Percentiles rank a stretch among this genome's conserved stretches.
Evolutionary conservation across 139 green algal species (phyloP).

Genomic region (Mychonastes homosphaera): DNA sequence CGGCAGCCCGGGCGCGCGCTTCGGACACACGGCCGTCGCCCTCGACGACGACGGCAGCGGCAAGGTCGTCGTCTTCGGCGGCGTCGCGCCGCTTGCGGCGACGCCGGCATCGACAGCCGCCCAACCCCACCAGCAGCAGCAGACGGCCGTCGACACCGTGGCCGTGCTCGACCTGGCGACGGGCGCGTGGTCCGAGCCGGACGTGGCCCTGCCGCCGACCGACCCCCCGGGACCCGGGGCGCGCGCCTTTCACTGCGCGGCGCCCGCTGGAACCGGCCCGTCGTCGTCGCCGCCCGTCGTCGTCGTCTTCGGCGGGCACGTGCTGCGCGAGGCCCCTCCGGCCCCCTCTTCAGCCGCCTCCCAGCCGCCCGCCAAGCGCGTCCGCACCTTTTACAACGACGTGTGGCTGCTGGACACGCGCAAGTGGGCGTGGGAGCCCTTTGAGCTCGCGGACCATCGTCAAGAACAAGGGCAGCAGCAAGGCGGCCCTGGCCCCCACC

Average conservation of each 20-base stretch:
- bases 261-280: slow-evolving; percentile 33
- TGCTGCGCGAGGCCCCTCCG: too few species aligned
- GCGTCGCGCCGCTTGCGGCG: neutral
- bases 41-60: neutral
- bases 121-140: neutral
- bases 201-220: slow-evolving; percentile 11
- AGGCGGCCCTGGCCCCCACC: neutral
- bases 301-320: slow-evolving; percentile 61
- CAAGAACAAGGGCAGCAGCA: neutral
- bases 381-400: slow-evolving; percentile 67
- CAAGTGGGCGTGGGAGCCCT: neutral
- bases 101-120: neutral
- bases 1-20: neutral
- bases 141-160: neutral
- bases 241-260: slow-evolving; percentile 52
- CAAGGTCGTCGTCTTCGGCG: neutral
- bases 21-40: neutral
- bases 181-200: slow-evolving; percentile 25
- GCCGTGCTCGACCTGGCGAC: slow-evolving; percentile 23
- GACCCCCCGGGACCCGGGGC: slow-evolving; percentile 16
- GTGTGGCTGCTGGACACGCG: slow-evolving; percentile 56
- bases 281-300: too few species aligned
- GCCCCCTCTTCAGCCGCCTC: slow-evolving; percentile 20
- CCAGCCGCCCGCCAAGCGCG: slow-evolving; percentile 34
- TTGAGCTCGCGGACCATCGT: neutral